phyloP scores from a whole-genome alignment of 345 rosid species.

The Populus pruinosa region DNA sequence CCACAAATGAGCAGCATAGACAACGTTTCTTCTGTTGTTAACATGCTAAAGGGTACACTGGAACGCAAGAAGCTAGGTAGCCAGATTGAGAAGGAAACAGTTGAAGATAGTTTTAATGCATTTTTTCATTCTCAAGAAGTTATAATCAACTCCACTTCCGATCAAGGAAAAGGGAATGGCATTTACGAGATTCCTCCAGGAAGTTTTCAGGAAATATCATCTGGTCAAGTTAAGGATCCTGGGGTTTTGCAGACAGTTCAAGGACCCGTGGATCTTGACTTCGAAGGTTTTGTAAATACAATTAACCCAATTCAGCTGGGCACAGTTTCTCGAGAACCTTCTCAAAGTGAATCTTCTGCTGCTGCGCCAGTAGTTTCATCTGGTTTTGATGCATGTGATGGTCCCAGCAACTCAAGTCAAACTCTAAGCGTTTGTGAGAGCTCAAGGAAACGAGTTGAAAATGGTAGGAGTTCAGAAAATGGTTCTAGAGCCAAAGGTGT shows the following conservation, averaged over 20 bases:
- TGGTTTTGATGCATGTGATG: conserved; percentile 56
- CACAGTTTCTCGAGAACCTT: conserved; percentile 52
- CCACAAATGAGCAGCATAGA: conserved; percentile 38
- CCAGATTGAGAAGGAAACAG: conserved; percentile 37
- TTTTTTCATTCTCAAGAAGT: conserved; percentile 33
- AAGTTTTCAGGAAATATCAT: conserved; percentile 26
- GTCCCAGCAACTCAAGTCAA: conserved; percentile 59
- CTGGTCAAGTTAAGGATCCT: conserved; percentile 25
- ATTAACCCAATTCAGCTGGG: conserved; percentile 35
- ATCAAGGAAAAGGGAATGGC: conserved; percentile 28
- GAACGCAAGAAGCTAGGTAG: conserved; percentile 52
- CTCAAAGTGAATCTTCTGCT: conserved; percentile 68
- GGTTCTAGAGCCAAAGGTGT: conserved; percentile 48
- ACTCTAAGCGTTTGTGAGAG: conserved; percentile 44
- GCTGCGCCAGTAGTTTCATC: conserved; percentile 64
- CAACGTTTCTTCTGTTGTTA: conserved; percentile 60
- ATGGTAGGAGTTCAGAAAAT: conserved; percentile 35
- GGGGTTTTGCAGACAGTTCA: conserved; percentile 27
- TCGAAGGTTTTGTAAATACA: conserved; percentile 45
- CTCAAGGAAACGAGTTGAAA: conserved; percentile 47
- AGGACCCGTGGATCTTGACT: conserved; percentile 37
- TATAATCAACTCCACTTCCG: conserved; percentile 21
- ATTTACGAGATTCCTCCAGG: conserved; percentile 31
- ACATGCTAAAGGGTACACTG: conserved; percentile 64
- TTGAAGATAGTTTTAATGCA: conserved; percentile 35